phyloP scores from a whole-genome alignment of 78 protist species.

The Protostelium mycophagum region DNA sequence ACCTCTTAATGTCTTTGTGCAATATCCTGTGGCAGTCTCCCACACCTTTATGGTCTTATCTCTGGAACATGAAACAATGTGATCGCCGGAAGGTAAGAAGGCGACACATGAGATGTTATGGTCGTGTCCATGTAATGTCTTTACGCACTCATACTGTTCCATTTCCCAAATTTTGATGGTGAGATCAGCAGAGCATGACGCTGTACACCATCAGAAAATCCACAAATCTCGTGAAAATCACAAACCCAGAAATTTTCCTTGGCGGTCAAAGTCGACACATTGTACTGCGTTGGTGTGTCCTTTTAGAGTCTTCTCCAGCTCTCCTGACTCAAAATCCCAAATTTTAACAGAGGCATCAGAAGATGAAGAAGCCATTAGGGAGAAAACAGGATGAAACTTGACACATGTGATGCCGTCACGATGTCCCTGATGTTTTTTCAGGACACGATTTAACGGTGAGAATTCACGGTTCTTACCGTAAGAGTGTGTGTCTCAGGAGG shows the following conservation, averaged over 20 bases:
- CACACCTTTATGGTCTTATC: conserved; percentile 74
- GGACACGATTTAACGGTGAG: not conserved
- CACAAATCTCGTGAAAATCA: not conserved
- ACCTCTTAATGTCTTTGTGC: conserved; percentile 60
- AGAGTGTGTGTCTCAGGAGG: conserved; percentile 65
- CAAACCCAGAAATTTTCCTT: conserved; percentile 24
- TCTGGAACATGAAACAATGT: conserved; percentile 62
- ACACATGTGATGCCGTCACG: conserved; percentile 68
- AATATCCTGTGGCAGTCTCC: conserved; percentile 77
- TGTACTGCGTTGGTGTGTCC: conserved; percentile 85
- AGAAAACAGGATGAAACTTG: conserved; percentile 61
- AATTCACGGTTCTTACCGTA: not conserved
- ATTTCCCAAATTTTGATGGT: conserved; percentile 82
- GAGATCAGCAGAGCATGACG: conserved; percentile 70
- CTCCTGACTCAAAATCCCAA: conserved; percentile 86
- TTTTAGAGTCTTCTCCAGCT: conserved; percentile 71
- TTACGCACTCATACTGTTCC: conserved; percentile 20
- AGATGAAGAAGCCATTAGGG: conserved; percentile 64
- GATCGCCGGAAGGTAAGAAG: conserved; percentile 69
- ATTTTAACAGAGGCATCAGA: conserved; percentile 80
- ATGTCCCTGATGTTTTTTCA: conserved; percentile 28
- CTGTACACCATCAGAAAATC: conserved; percentile 13
- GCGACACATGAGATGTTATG: conserved; percentile 73
- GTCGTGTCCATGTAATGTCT: conserved; percentile 79
- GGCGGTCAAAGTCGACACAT: conserved; percentile 64